Percentiles rank a stretch among this genome's conserved stretches.
phyloP scores from a whole-genome alignment of 306 rosid species.

The Crotalaria pallida region DNA sequence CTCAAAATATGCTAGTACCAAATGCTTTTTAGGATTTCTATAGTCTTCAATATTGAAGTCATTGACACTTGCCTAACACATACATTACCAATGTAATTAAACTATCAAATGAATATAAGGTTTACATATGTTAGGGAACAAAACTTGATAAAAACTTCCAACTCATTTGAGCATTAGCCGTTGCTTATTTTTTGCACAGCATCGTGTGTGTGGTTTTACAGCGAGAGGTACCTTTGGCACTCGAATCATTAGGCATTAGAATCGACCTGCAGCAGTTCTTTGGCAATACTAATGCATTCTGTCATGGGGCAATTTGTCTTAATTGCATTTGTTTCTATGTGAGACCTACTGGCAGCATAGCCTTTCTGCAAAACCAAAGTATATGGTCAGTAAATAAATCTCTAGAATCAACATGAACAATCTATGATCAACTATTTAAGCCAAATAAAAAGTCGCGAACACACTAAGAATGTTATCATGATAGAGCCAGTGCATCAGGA shows the following conservation, averaged over 20 bases:
- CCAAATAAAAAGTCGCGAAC: background rate
- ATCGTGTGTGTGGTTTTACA: no score
- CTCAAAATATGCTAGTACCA: background rate
- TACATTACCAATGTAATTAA: background rate
- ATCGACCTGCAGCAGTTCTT: constrained; percentile 44
- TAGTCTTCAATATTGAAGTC: background rate
- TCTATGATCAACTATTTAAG: background rate
- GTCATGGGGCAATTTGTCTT: constrained; percentile 93
- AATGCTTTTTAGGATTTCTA: background rate
- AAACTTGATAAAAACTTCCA: constrained; percentile 2
- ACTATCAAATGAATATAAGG: background rate
- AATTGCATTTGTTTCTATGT: constrained; percentile 67
- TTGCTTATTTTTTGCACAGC: background rate
- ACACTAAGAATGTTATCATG: background rate
- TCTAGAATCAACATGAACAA: constrained; percentile 10
- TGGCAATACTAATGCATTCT: constrained; percentile 69
- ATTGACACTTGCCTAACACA: background rate
- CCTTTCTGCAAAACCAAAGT: constrained; percentile 67
- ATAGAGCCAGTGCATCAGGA: background rate
- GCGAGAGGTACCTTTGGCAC: no score
- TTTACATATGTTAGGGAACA: constrained; percentile 1
- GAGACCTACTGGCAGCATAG: constrained; percentile 84
- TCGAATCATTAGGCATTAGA: constrained; percentile 15
- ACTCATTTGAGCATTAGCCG: constrained; percentile 2
- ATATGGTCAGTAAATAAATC: background rate